phyloP scores from a whole-genome alignment of 306 rosid genomes.

The Quercus bicolor region DNA sequence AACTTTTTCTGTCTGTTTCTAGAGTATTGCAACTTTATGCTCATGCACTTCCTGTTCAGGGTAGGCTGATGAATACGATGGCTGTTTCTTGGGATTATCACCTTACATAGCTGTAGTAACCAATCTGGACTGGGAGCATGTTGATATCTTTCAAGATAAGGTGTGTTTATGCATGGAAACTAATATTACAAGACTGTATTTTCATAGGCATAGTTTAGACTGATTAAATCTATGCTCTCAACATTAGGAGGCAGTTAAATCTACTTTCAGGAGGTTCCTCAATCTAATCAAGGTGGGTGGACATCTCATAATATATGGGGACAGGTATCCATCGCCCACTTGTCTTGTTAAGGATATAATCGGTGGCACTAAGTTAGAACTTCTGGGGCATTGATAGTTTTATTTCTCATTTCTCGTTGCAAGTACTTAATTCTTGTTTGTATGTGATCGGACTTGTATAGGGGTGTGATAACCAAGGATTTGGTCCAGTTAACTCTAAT shows the following conservation, averaged over 20 bases:
- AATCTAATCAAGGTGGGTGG: conserved; percentile 24
- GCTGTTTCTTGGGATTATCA: conserved; percentile 21
- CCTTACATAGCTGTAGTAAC: conserved; percentile 23
- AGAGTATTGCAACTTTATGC: background rate
- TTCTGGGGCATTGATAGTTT: background rate
- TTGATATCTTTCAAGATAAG: conserved; percentile 24
- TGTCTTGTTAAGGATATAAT: background rate
- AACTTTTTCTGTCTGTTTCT: background rate
- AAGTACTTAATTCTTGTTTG: background rate
- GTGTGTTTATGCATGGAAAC: background rate
- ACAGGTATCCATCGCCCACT: conserved; percentile 11
- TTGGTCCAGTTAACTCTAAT: background rate
- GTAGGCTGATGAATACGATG: conserved; percentile 38
- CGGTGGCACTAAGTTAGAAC: background rate
- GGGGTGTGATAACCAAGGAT: background rate
- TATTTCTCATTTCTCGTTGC: background rate
- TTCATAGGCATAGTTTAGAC: background rate
- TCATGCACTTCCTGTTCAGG: background rate
- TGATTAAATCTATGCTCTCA: conserved; percentile 4
- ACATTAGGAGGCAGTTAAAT: conserved; percentile 28
- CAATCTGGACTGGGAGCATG: conserved; percentile 33
- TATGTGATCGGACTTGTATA: background rate
- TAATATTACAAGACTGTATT: background rate
- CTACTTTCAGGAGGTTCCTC: conserved; percentile 22
- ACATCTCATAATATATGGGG: conserved; percentile 29